Evolutionary conservation across 768 basidiomycete genomes (phyloP).

Genomic region (Russula ochroleuca): DNA sequence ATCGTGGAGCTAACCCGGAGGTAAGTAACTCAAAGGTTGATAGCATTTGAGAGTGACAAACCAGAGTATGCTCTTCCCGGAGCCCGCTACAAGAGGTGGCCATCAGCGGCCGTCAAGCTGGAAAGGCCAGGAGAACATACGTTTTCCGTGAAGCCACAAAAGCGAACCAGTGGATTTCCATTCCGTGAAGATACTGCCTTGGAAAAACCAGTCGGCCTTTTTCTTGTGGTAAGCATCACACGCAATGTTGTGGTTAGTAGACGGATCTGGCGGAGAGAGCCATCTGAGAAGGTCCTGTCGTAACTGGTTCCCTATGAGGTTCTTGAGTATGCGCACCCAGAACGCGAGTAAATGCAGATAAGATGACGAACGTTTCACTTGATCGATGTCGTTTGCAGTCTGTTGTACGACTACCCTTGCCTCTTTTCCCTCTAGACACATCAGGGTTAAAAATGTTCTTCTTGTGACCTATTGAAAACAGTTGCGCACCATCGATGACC

Average conservation of each 20-base stretch:
- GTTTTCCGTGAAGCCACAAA: conserved; percentile 3
- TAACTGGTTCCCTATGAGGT: neutral
- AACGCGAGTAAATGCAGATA: neutral
- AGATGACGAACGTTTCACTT: neutral
- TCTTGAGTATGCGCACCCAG: neutral
- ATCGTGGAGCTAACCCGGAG: neutral
- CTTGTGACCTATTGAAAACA: too few relatives aligned
- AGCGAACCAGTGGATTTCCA: neutral
- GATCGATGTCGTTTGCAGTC: neutral
- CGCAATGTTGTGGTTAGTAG: neutral
- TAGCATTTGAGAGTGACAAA: neutral
- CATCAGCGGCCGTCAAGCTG: neutral
- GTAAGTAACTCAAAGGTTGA: neutral
- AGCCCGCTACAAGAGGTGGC: neutral
- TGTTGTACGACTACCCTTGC: neutral
- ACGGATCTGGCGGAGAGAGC: conserved; percentile 2
- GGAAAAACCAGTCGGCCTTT: neutral
- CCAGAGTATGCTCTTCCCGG: conserved; percentile 5
- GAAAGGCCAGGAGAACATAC: neutral
- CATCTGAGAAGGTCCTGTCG: neutral
- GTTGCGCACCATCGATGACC: neutral
- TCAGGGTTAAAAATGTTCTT: neutral
- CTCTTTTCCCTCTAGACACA: neutral
- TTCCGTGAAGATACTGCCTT: neutral
- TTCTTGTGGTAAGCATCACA: neutral